phyloP scores from a whole-genome alignment of 768 basidiomycete genomes.

The Kwoniella botswanensis region DNA sequence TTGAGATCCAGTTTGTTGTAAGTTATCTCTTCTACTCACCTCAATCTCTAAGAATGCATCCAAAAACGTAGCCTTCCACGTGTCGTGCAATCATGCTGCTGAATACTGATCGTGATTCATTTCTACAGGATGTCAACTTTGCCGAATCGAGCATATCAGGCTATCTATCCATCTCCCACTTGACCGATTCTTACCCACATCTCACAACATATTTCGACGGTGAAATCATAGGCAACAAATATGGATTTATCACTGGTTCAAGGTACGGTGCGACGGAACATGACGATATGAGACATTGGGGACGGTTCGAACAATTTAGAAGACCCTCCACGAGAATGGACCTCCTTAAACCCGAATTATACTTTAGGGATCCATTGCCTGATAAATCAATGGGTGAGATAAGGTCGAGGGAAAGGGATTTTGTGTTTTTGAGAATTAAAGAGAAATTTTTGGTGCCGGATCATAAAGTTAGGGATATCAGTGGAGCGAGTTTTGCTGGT shows the following conservation, averaged over 20 bases:
- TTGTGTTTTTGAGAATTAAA: slow-evolving; percentile 95
- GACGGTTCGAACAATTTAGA: slow-evolving; percentile 86
- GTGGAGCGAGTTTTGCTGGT: slow-evolving; percentile 94
- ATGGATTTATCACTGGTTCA: slow-evolving; percentile 85
- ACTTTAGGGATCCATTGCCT: slow-evolving; percentile 65
- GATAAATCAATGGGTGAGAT: slow-evolving; percentile 32
- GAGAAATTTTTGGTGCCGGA: slow-evolving; percentile 95
- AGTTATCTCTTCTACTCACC: slow-evolving; percentile 50
- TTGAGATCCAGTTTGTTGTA: slow-evolving; percentile 88
- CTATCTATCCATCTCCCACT: slow-evolving; percentile 86
- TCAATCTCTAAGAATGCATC: no score
- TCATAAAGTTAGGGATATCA: slow-evolving; percentile 90
- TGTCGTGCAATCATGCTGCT: no score
- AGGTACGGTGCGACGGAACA: slow-evolving; percentile 70
- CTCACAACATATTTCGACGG: slow-evolving; percentile 96
- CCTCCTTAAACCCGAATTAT: slow-evolving; percentile 75
- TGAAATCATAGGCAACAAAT: slow-evolving; percentile 87
- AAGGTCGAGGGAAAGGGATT: slow-evolving; percentile 50
- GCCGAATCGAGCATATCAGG: slow-evolving; percentile 83
- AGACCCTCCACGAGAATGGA: slow-evolving; percentile 72
- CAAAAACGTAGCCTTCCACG: no score
- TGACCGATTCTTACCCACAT: slow-evolving; percentile 94
- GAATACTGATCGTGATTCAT: no score
- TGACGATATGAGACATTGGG: slow-evolving; percentile 94
- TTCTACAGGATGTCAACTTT: slow-evolving; percentile 81